Evolutionary conservation across 768 basidiomycete genomes (phyloP).

Genomic region (Dictyophora rubrovolvata): DNA sequence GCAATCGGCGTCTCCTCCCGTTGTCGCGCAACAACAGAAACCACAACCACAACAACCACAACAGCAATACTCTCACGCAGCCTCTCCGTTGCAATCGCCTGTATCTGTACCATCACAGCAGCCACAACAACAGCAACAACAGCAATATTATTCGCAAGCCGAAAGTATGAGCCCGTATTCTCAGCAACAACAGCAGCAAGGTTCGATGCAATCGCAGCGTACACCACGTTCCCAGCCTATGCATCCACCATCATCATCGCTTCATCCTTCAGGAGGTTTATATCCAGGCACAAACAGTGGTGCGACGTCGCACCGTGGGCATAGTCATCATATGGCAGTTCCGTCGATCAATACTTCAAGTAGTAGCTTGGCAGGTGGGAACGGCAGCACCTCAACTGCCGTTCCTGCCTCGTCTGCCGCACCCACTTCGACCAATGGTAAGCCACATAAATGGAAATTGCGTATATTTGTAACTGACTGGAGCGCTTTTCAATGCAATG

Average conservation of each 20-base stretch:
- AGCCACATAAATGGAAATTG: neutral
- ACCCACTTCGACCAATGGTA: constrained; percentile 4
- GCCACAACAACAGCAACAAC: constrained; percentile 15
- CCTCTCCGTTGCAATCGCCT: neutral
- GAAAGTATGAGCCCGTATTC: constrained; percentile 11
- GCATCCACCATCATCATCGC: constrained; percentile 10
- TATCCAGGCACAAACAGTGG: constrained; percentile 12
- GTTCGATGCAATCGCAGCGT: constrained; percentile 9
- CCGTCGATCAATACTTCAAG: neutral
- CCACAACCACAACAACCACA: neutral
- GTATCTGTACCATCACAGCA: constrained; percentile 7
- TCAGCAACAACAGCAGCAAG: constrained; percentile 19
- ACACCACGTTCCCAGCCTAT: constrained; percentile 17
- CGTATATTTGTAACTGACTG: constrained; percentile 20
- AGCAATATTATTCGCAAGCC: constrained; percentile 8
- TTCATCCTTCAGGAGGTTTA: constrained; percentile 12
- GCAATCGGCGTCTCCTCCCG: neutral
- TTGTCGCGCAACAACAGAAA: neutral
- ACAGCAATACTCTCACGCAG: neutral
- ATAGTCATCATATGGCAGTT: neutral
- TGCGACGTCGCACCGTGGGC: constrained; percentile 10
- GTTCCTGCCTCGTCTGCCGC: neutral
- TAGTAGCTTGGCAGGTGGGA: neutral
- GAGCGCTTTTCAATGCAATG: too few species aligned
- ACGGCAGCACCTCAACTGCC: neutral